Conservation (phyloP, 345 rosid species). For the Boechera divaricarpa region DNA sequence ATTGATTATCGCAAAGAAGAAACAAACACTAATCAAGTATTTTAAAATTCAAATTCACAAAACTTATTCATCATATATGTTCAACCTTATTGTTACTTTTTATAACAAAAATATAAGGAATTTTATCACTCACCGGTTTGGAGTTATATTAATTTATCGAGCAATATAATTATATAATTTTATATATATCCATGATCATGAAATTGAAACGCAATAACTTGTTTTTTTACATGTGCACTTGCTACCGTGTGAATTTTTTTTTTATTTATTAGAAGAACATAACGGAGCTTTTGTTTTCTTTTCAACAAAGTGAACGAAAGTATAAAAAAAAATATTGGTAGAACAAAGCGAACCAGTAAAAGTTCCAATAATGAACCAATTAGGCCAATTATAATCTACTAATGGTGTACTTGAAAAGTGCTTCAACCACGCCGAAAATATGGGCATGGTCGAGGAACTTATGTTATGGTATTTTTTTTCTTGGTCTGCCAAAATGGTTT, state of each 20-base stretch:
- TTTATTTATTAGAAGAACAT: not conserved
- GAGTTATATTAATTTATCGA: not conserved
- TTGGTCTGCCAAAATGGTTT: not conserved
- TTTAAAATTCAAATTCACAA: too few species aligned
- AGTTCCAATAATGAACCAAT: constrained; percentile 34
- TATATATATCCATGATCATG: too few species aligned
- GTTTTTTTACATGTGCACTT: not conserved
- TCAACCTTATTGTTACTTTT: too few species aligned
- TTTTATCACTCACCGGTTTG: not conserved
- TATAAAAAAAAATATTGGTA: not conserved
- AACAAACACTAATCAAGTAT: too few species aligned
- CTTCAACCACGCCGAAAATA: constrained; percentile 32
- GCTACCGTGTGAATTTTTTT: not conserved
- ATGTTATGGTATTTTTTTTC: too few species aligned
- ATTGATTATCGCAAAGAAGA: too few species aligned
- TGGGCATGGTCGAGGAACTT: not conserved
- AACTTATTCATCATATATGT: too few species aligned
- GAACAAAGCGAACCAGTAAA: constrained; percentile 12
- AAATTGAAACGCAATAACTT: not conserved
- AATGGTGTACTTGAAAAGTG: constrained; percentile 30
- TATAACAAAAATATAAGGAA: too few species aligned
- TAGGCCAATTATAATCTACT: constrained; percentile 19
- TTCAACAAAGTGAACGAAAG: constrained; percentile 8
- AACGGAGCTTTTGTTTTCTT: not conserved
- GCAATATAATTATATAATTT: not conserved